These are phyloP conservation scores for Neoboletus brunneissimus DNA, from an alignment of 768 basidiomycete genomes.

Conservation along the genomic window DNA sequence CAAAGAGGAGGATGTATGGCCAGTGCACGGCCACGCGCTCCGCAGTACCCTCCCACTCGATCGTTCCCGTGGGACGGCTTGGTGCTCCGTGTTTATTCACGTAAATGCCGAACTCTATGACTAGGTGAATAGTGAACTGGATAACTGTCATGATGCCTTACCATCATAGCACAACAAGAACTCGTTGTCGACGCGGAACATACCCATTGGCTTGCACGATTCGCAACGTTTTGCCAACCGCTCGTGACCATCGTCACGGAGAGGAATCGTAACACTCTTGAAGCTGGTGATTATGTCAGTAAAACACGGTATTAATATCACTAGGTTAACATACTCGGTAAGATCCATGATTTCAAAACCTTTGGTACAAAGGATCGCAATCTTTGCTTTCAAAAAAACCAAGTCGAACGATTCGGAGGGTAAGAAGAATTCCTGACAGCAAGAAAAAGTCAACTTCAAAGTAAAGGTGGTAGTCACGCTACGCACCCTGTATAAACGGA, in stretches of 20 bases:
- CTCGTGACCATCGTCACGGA: constrained; percentile 68
- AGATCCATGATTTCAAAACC: constrained; percentile 99
- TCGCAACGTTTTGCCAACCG: constrained; percentile 79
- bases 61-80: constrained; percentile 61
- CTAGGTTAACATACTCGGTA: constrained; percentile 60
- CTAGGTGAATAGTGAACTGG: constrained; percentile 4
- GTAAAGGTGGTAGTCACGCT: background rate
- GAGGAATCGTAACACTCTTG: constrained; percentile 86
- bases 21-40: constrained; percentile 87
- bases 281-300: constrained; percentile 45
- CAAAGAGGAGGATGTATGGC: constrained; percentile 86
- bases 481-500: constrained; percentile 77
- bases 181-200: constrained; percentile 88
- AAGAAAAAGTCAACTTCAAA: background rate
- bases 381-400: constrained; percentile 89
- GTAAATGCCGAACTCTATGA: constrained; percentile 82
- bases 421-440: constrained; percentile 77
- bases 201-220: constrained; percentile 77
- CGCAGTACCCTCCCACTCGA: constrained; percentile 94
- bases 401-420: constrained; percentile 89
- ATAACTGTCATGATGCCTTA: constrained; percentile 32
- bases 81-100: constrained; percentile 92
- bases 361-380: constrained; percentile 89
- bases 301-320: background rate
- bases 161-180: constrained; percentile 90